phyloP scores from a whole-genome alignment of 1,139 yeast species.

The Kazachstania sp. region DNA sequence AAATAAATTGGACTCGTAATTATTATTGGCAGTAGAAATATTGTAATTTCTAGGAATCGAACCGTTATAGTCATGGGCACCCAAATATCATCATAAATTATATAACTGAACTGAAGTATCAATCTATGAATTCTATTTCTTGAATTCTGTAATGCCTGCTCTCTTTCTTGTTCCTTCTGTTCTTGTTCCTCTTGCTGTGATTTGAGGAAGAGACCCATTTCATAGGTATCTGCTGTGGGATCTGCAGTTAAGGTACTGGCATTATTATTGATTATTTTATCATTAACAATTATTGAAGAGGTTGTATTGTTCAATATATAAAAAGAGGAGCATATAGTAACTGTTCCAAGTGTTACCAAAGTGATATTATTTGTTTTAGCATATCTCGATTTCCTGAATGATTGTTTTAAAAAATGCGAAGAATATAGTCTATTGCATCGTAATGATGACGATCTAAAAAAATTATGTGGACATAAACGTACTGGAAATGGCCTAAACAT shows the following conservation, averaged over 20 bases:
- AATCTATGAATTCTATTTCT: slow-evolving; percentile 19
- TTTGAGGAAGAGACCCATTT: slow-evolving; percentile 52
- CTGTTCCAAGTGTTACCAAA: not conserved
- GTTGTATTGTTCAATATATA: not conserved
- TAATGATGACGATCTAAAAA: not conserved
- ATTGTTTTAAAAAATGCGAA: not conserved
- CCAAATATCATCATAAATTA: slow-evolving; percentile 43
- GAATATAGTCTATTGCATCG: not conserved
- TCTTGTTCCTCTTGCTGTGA: slow-evolving; percentile 38
- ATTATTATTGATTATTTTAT: not conserved
- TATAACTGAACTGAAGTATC: slow-evolving; percentile 35
- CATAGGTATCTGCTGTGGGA: slow-evolving; percentile 52
- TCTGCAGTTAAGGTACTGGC: slow-evolving; percentile 33
- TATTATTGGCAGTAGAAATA: slow-evolving; percentile 64
- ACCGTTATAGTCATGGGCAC: slow-evolving; percentile 65
- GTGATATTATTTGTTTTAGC: not conserved
- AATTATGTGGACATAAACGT: not conserved
- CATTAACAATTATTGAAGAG: not conserved
- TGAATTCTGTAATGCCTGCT: too few relatives aligned
- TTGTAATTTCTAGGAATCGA: slow-evolving; percentile 60
- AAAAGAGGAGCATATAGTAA: not conserved
- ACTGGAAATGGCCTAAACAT: not conserved
- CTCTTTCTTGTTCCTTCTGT: not conserved
- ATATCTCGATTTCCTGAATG: not conserved
- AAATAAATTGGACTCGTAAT: slow-evolving; percentile 55